phyloP scores from a whole-genome alignment of 306 rosid species.

The Alnus glutinosa region DNA sequence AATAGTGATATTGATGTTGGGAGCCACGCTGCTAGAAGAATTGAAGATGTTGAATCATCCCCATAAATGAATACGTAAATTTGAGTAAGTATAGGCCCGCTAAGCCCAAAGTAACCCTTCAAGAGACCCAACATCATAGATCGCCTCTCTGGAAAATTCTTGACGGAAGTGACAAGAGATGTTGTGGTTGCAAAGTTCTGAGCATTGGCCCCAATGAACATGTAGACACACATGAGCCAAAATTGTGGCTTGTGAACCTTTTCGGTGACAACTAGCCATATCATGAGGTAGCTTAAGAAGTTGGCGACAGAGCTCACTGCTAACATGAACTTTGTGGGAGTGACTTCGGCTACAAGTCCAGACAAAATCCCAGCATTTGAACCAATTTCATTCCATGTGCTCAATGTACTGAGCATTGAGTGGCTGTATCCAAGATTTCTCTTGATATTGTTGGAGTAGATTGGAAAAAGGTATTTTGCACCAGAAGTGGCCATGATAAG shows the following conservation, averaged over 20 bases:
- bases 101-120: constrained; percentile 41
- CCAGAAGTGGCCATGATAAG: constrained; percentile 51
- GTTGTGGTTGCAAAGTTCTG: constrained; percentile 43
- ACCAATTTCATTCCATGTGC: constrained; percentile 48
- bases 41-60: too few relatives aligned
- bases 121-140: constrained; percentile 48
- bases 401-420: constrained; percentile 33
- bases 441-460: constrained; percentile 43
- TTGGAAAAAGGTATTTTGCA: constrained; percentile 37
- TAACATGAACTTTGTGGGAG: constrained; percentile 46
- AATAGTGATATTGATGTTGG: too few relatives aligned
- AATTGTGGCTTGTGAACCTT: constrained; percentile 35
- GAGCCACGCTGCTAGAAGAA: too few relatives aligned
- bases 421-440: constrained; percentile 43
- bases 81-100: too few relatives aligned
- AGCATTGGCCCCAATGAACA: constrained; percentile 43
- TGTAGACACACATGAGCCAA: constrained; percentile 54
- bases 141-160: constrained; percentile 49
- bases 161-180: constrained; percentile 39
- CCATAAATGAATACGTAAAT: too few relatives aligned
- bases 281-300: constrained; percentile 47
- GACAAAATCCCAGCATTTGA: constrained; percentile 39
- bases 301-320: constrained; percentile 44
- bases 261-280: constrained; percentile 42
- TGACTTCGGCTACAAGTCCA: constrained; percentile 44